Evolutionary conservation across 2,329 filamentous ascomycete species (phyloP), one percentile per base, ranked within the genome.

Genomic region (Phaeomoniella chlamydospora): DNA sequence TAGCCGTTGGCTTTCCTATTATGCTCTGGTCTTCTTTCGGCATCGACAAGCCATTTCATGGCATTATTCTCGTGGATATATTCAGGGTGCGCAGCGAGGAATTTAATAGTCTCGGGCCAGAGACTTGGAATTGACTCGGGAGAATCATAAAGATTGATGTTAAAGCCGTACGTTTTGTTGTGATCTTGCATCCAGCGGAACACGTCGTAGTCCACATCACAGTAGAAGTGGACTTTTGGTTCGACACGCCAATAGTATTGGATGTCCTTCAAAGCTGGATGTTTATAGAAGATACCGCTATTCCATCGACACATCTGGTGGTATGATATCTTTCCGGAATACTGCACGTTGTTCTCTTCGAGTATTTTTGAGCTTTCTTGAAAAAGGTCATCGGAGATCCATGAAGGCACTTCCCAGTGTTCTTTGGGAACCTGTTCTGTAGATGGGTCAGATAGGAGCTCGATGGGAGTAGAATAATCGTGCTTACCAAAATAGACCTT

Each of bases 291-390:
- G 59, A 96, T 70, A 52, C 90, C 90, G 52, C 83, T 92, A 64
- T 98, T 98, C 90, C 90, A 98, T 38, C 90, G 78, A 56, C 90
- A 98, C 90, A 98, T 98, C 55, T 96, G 82, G 60, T 96, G 88
- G 62, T 98, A 98, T 34, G 86, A 94, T 37, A 83, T 62, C 68
- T 82, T 83, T 48, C 77, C 71, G 50, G 83, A 84, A 57, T 98
- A 98, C 55, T 96, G 88, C 31, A 98, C 85, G 6, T 80, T 72
- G 50, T 88, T 74, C 53, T 90, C 81, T 51, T 82, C 69, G 38
- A 98, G 72, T 5, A 92, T 73, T 52, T 83, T 74, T 41, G 84
- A 77, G 16, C 86, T 94, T 56, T 93, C 86, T 29, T 76, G 59
- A 62, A 84, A 94, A 18, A 96, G 66, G 43, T 93, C 81, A 49